A percentile compares a stretch with the other conserved stretches of the same genome.
Conservation (phyloP, 2,329 filamentous ascomycete genomes). For the Calonectria multiphialidica region DNA sequence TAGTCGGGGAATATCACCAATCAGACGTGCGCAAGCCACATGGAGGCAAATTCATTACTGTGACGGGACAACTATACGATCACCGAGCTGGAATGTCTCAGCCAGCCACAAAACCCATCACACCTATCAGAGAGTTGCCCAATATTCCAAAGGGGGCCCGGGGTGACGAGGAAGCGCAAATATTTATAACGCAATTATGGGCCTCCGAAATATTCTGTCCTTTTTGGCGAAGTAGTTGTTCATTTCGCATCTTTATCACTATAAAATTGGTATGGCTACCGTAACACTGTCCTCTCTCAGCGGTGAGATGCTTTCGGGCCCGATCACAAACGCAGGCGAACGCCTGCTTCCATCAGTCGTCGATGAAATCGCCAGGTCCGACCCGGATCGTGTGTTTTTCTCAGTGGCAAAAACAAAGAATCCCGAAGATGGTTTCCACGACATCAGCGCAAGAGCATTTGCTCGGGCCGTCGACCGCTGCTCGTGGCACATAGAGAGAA, state of each 20-base stretch:
- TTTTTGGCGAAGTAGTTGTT: background rate
- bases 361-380: conserved; percentile 36
- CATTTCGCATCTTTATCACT: background rate
- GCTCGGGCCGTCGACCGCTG: conserved; percentile 47
- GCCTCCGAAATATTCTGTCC: background rate
- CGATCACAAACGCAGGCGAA: background rate
- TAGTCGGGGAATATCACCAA: background rate
- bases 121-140: background rate
- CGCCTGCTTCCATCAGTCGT: conserved; percentile 37
- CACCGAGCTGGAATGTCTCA: background rate
- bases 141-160: background rate
- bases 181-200: background rate
- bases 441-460: conserved; percentile 42
- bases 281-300: background rate
- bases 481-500: conserved; percentile 46
- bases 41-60: background rate
- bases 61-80: background rate
- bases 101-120: background rate
- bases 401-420: conserved; percentile 48
- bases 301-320: background rate
- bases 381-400: conserved; percentile 50
- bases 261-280: background rate
- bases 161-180: background rate
- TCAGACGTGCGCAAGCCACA: background rate
- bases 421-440: conserved; percentile 42